These are phyloP conservation scores for Alternaria brassicae DNA, from an alignment of 2,329 filamentous ascomycete genomes.

Conservation along the genomic window DNA sequence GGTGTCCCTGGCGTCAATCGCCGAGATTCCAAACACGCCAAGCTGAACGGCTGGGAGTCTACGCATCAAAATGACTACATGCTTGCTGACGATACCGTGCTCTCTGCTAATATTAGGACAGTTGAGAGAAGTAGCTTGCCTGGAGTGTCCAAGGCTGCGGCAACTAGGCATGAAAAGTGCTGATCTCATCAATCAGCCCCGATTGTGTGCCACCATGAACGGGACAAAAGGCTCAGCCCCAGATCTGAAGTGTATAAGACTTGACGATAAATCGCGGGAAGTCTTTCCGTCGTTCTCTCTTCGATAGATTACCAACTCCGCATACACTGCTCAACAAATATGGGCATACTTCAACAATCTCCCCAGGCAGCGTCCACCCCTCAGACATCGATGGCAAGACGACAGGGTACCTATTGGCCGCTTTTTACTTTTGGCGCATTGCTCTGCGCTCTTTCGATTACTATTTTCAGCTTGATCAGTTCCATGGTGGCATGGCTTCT, in stretches of 20 bases:
- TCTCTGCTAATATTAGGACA: conserved; percentile 19
- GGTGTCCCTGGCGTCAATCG: conserved; percentile 2
- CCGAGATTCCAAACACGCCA: conserved; percentile 1
- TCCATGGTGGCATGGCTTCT: conserved; percentile 46
- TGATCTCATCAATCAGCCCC: conserved; percentile 19
- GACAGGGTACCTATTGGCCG: conserved; percentile 17
- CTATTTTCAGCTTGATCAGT: conserved; percentile 39
- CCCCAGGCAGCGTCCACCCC: conserved; percentile 6
- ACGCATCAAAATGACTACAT: conserved; percentile 1
- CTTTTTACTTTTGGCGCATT: conserved; percentile 32
- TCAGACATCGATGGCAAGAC: conserved; percentile 11
- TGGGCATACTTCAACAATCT: conserved; percentile 14
- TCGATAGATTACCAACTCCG: not conserved
- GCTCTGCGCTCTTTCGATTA: conserved; percentile 41
- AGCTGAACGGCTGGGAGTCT: not conserved
- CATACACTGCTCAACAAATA: conserved; percentile 1
- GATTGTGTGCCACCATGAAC: conserved; percentile 20
- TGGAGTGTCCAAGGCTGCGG: conserved; percentile 17
- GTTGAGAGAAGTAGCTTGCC: conserved; percentile 7
- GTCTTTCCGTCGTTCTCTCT: not conserved
- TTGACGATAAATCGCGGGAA: not conserved
- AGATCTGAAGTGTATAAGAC: conserved; percentile 16
- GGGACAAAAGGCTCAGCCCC: conserved; percentile 20
- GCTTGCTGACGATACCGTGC: conserved; percentile 8
- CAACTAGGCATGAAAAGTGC: conserved; percentile 18